Base-by-base conservation (phyloP, 495 filamentous ascomycete genomes). In the Trichocladium uniseriatum region DNA sequence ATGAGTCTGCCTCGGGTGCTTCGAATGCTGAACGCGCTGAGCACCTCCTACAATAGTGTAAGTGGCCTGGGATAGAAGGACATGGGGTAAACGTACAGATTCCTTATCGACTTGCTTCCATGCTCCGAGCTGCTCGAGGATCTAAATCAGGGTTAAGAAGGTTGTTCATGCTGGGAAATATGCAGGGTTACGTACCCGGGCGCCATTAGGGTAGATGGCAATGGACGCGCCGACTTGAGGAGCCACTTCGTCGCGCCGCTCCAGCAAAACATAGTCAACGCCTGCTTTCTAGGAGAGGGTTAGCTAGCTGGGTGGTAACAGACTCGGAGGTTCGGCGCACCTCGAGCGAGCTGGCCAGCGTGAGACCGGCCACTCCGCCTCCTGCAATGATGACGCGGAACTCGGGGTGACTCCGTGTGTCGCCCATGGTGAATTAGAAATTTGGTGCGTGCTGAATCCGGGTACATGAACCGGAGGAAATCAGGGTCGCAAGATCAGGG, bases 61-160 rank as follows among this genome's bases (percentile, higher is more conserved):
- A 5, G 8, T 20, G 5, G 21, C n/a, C 54, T 48, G n/a, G n/a
- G n/a, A n/a, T n/a, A n/a, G n/a, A n/a, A n/a, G n/a, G n/a, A n/a
- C n/a, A n/a, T n/a, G n/a, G n/a, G n/a, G n/a, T n/a, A n/a, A n/a
- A n/a, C n/a, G n/a, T 38, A 61, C 16, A 14, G 48, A 20, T 1
- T 35, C 35, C 14, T 53, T 11, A 1, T 57, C n/a, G 6, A 64
- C 38, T 1, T 18, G 18, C 20, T 71, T 56, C 36, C 59, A 71
- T 13, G 65, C 45, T 0, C 69, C 72, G 36, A 72, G 36, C 42
- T 72, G 69, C 28, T 59, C 56, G 10, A 59, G 52, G 28, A 58
- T 58, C 51, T 54, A 7, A 1, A 15, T 15, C 2, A 5, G 21
- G 16, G 35, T 21, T 40, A 11, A 47, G 29, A 51, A 42, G 19